Evolutionary conservation across 345 rosid species (phyloP).

Genomic region (Salix brachista): DNA sequence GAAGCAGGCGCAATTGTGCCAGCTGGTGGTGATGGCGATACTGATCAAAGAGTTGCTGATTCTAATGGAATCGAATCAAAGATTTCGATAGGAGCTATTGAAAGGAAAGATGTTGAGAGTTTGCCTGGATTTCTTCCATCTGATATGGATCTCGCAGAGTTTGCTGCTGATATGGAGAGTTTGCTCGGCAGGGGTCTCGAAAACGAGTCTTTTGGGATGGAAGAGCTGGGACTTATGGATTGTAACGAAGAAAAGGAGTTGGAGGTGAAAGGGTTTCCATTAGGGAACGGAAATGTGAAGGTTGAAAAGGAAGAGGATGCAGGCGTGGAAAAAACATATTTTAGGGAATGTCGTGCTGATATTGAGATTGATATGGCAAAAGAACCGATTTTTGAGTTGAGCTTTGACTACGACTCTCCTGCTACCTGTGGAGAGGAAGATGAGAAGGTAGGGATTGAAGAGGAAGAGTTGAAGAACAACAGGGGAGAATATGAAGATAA

Average conservation of each 20-base stretch:
- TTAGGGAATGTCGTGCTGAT: slow-evolving; percentile 18
- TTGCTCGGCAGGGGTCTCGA: slow-evolving; percentile 74
- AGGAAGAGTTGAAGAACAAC: slow-evolving; percentile 1
- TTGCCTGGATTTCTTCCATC: slow-evolving; percentile 61
- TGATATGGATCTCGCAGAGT: slow-evolving; percentile 78
- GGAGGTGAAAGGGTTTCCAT: slow-evolving; percentile 2
- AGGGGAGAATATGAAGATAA: slow-evolving; percentile 3
- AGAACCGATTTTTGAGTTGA: slow-evolving; percentile 57
- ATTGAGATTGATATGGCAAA: slow-evolving; percentile 32
- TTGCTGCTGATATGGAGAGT: slow-evolving; percentile 83
- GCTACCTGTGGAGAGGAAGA: slow-evolving; percentile 43
- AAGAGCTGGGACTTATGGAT: slow-evolving; percentile 54
- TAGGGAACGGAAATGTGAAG: slow-evolving; percentile 34
- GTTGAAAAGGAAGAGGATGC: slow-evolving; percentile 39
- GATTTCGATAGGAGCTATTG: background rate
- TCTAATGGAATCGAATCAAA: slow-evolving; percentile 19
- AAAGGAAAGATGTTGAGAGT: slow-evolving; percentile 17
- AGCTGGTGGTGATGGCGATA: background rate
- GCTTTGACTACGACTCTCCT: slow-evolving; percentile 59
- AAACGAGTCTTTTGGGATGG: slow-evolving; percentile 63
- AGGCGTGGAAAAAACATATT: background rate
- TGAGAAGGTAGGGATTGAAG: slow-evolving; percentile 31
- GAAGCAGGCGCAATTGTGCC: slow-evolving; percentile 11
- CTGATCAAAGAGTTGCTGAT: background rate
- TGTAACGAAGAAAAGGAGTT: slow-evolving; percentile 28